Conservation (phyloP, 805 yeast genomes). For the Candida ficus region DNA sequence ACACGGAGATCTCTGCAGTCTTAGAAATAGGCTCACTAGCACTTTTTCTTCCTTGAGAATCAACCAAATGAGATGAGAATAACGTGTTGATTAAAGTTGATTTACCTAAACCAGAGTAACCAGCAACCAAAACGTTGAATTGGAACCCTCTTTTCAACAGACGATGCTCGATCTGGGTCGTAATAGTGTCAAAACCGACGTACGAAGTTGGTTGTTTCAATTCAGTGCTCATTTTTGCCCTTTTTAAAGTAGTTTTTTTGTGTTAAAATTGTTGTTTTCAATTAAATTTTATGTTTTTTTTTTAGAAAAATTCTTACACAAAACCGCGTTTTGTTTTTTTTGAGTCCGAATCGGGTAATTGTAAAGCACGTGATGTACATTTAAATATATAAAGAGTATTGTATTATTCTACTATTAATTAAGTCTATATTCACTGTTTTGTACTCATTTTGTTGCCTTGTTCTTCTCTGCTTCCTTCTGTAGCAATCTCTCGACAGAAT, state of each 20-base stretch:
- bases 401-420: no score
- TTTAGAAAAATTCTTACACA: constrained; percentile 5
- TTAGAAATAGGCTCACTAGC: constrained; percentile 71
- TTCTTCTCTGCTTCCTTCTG: constrained; percentile 57
- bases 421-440: no score
- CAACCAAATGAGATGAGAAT: constrained; percentile 75
- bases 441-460: constrained; percentile 18
- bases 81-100: constrained; percentile 87
- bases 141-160: constrained; percentile 90
- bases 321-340: constrained; percentile 3
- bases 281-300: background rate
- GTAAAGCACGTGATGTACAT: background rate
- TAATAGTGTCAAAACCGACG: constrained; percentile 96
- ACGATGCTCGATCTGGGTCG: constrained; percentile 90
- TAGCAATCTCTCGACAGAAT: constrained; percentile 63
- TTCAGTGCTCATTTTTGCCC: constrained; percentile 1
- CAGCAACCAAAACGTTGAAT: constrained; percentile 91
- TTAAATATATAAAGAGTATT: background rate
- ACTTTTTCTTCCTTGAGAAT: constrained; percentile 65
- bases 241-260: constrained; percentile 3
- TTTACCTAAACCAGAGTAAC: constrained; percentile 91
- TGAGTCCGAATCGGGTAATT: constrained; percentile 1
- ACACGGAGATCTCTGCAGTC: constrained; percentile 78
- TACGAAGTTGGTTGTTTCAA: constrained; percentile 53
- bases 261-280: background rate